These are phyloP conservation scores for Chloris gayana DNA, from an alignment of 176 grass and related monocot species.

Conservation along the genomic window DNA sequence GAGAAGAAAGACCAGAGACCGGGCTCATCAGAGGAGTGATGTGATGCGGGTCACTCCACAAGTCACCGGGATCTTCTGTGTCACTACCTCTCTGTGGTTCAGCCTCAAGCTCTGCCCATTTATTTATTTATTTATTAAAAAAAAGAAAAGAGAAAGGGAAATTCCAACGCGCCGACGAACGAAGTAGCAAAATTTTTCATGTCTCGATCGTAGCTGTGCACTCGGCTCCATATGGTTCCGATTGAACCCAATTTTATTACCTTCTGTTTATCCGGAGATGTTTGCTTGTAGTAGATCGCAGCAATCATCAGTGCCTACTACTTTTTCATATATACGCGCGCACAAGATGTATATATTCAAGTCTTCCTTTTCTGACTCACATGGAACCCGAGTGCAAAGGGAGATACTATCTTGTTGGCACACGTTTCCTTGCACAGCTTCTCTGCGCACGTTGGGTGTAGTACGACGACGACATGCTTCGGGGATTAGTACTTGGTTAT, in stretches of 20 bases:
- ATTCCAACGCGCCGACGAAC: not conserved
- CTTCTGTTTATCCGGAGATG: too few relatives aligned
- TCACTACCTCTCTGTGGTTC: not conserved
- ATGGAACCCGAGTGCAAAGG: not conserved
- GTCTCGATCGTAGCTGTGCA: not conserved
- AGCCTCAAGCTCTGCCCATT: too few relatives aligned
- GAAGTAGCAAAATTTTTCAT: not conserved
- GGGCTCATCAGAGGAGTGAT: not conserved
- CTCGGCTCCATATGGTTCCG: not conserved
- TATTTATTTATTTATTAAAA: too few relatives aligned
- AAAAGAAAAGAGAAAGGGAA: too few relatives aligned
- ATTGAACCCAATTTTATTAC: not conserved
- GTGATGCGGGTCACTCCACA: not conserved
- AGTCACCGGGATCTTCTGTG: slow-evolving; percentile 13
- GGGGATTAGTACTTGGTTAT: slow-evolving; percentile 10
- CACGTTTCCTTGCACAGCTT: slow-evolving; percentile 25
- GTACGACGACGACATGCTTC: not conserved
- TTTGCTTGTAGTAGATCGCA: too few relatives aligned
- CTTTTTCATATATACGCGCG: not conserved
- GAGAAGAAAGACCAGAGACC: not conserved
- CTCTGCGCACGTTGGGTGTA: not conserved
- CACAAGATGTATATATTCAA: not conserved
- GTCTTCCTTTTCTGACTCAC: not conserved
- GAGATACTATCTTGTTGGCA: not conserved
- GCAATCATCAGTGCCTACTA: not conserved